Base-by-base conservation (phyloP, 495 filamentous ascomycete species). In the Neohortaea acidophila region DNA sequence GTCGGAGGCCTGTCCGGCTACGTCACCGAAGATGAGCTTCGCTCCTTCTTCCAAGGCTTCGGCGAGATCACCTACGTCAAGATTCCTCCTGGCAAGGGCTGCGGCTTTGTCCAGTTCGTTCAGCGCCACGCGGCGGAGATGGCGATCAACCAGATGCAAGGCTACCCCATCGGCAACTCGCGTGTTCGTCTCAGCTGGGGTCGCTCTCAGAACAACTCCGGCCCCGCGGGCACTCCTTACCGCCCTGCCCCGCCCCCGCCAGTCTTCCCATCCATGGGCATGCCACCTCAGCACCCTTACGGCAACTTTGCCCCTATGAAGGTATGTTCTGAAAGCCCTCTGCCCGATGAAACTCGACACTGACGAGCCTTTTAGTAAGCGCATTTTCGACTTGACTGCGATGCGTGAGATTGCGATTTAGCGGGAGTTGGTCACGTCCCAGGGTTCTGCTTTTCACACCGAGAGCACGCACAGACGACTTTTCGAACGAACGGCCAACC, bases 111-210 rank as follows among this genome's bases (percentile, higher is more conserved):
- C 33, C 89, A 99, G 59, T 99, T 99, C 52, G 91, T 99, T 36
- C 89, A 99, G 62, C 85, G 89, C 44, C 89, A 99, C 61, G 89
- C 89, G 13, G 89, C 89, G 15, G 89, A 99, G 67, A 99, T 99
- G 89, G 89, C 89, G 39, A 99, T 99, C 69, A 99, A 99, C 67
- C 89, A 99, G 64, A 99, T 99, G 89, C 89, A 99, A 63, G 89
- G 89, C 25, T 99, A 97, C 61, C 89, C 89, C 26, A 99, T 99
- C 51, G 89, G 89, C 35, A 99, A 99, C 67, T 99, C 89, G 13
- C 82, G 89, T 38, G 89, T 99, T 29, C 83, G 89, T 50, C 72
- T 99, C 47, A 89, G 81, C 52, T 99, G 89, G 89, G 89, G 89
- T 40, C 82, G 89, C 39, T 86, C 79, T 31, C 89, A 99, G 71